Base-by-base conservation (phyloP, 306 rosid genomes). In the Trifolium subterraneum region DNA sequence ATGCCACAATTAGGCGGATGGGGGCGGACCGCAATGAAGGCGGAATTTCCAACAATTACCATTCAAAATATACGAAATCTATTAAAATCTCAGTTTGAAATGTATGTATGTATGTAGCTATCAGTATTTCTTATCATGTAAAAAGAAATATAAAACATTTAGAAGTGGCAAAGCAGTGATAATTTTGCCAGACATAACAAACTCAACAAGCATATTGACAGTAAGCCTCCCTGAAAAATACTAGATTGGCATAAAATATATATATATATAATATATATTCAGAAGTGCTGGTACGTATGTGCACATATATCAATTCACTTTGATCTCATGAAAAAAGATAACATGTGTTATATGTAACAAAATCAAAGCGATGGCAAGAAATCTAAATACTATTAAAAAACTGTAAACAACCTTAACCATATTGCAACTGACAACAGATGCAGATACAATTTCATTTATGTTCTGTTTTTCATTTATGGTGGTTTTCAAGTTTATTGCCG, bases 361-460 rank as follows among this genome's bases (percentile, higher is more conserved):
- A 59, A 52, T 45, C 47, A 64, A 73, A 76, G 58, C 7, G 39
- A 81, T 35, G 67, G 54, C 29, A 77, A 31, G 51, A 70, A 54
- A 76, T 14, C 39, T 55, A 65, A 72, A 59, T 66, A 79, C 68
- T 54, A 39, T 68, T 75, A 71, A 61, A 52, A 74, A 35, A 68
- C 59, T 48, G 35, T 14, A 80, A 69, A 82, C 87, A 79, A 94
- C 99, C 98, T 94, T 92, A 51, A 87, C 96, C 87, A 83, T 86
- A 70, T 81, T 87, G 88, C 98, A 94, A 80, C 90, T 84, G 79
- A 94, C 80, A 72, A 94, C 78, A 50, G 99, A 94, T 83, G 99
- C 99, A 47, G 98, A 90, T 81, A 92, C 88, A 82, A 94, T 87
- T 86, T 94, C 98, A 55, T 88, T 86, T 54, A 77, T 64, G 82